Conservation (phyloP, 768 basidiomycete species). For the Boletus reticuloceps region DNA sequence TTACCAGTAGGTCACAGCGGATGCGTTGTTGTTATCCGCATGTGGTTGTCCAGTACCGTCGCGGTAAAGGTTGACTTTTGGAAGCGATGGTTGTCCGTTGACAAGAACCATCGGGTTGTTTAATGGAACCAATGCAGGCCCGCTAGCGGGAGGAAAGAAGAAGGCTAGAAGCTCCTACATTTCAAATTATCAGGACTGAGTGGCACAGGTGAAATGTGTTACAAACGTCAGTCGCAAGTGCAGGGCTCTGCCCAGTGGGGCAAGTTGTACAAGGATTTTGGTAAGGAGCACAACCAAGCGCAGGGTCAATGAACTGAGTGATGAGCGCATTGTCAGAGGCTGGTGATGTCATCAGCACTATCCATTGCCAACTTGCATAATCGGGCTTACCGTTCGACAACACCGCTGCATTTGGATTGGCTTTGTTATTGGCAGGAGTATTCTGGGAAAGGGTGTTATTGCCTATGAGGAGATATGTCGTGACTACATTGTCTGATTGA, state of each 20-base stretch:
- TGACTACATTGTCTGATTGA: conserved; percentile 29
- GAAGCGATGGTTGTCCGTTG: conserved; percentile 21
- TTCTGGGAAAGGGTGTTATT: conserved; percentile 26
- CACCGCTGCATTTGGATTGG: conserved; percentile 22
- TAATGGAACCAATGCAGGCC: conserved; percentile 23
- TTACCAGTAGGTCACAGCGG: conserved; percentile 21
- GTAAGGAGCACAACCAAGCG: conserved; percentile 23
- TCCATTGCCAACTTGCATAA: not conserved
- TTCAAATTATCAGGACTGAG: not conserved
- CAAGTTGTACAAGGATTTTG: conserved; percentile 28
- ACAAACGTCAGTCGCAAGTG: conserved; percentile 25
- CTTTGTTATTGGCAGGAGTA: conserved; percentile 23
- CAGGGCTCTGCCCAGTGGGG: conserved; percentile 13
- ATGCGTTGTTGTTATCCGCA: conserved; percentile 23
- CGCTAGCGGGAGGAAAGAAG: conserved; percentile 25
- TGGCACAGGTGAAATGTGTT: not conserved
- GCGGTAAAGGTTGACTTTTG: conserved; percentile 28
- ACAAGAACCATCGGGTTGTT: conserved; percentile 28
- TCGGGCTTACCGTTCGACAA: conserved; percentile 21
- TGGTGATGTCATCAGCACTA: not conserved
- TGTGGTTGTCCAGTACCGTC: conserved; percentile 25
- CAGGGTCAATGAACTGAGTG: conserved; percentile 24
- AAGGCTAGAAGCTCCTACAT: conserved; percentile 22
- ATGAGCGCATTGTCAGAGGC: conserved; percentile 28
- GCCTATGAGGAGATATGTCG: conserved; percentile 25